Percentiles rank a stretch among this genome's conserved stretches.
Conservation (phyloP, 2,329 filamentous ascomycete genomes). For the Verticillium isaacii region DNA sequence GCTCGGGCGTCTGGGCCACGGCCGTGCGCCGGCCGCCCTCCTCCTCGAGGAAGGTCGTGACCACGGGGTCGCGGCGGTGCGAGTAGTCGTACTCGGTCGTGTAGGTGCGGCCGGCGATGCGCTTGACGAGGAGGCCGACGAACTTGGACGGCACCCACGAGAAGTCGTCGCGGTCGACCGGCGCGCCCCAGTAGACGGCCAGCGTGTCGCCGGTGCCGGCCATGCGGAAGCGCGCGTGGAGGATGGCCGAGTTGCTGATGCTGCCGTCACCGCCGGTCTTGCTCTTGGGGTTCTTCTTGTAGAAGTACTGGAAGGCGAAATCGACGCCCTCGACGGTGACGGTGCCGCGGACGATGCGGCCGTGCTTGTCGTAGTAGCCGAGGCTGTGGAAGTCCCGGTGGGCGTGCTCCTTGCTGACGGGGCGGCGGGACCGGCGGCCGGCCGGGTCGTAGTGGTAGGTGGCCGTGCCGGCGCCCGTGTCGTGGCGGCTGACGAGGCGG, state of each 20-base stretch:
- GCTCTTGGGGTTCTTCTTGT: slow-evolving; percentile 25
- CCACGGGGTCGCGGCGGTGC: slow-evolving; percentile 30
- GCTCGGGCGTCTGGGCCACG: slow-evolving; percentile 16
- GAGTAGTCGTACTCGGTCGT: slow-evolving; percentile 27
- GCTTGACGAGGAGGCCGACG: slow-evolving; percentile 26
- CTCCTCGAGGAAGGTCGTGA: slow-evolving; percentile 23
- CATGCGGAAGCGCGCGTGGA: slow-evolving; percentile 24
- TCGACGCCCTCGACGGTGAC: slow-evolving; percentile 19
- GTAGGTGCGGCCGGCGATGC: slow-evolving; percentile 18
- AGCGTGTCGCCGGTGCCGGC: slow-evolving; percentile 18
- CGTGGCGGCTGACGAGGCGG: slow-evolving; percentile 18
- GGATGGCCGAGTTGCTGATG: slow-evolving; percentile 20
- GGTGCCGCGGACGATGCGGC: slow-evolving; percentile 24
- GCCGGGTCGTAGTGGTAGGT: slow-evolving; percentile 20
- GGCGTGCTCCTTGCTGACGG: slow-evolving; percentile 19
- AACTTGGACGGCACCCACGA: slow-evolving; percentile 29
- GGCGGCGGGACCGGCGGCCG: slow-evolving; percentile 14
- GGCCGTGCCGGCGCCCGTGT: slow-evolving; percentile 14
- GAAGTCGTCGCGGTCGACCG: slow-evolving; percentile 17
- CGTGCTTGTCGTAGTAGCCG: slow-evolving; percentile 28
- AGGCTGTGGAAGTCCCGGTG: slow-evolving; percentile 15
- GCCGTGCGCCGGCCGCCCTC: slow-evolving; percentile 13
- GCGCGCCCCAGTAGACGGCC: slow-evolving; percentile 30
- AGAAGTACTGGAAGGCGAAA: slow-evolving; percentile 29
- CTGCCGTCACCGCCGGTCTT: too few species aligned